Evolutionary conservation across 2,329 filamentous ascomycete species (phyloP).

Genomic region (Ophiostoma sp.): DNA sequence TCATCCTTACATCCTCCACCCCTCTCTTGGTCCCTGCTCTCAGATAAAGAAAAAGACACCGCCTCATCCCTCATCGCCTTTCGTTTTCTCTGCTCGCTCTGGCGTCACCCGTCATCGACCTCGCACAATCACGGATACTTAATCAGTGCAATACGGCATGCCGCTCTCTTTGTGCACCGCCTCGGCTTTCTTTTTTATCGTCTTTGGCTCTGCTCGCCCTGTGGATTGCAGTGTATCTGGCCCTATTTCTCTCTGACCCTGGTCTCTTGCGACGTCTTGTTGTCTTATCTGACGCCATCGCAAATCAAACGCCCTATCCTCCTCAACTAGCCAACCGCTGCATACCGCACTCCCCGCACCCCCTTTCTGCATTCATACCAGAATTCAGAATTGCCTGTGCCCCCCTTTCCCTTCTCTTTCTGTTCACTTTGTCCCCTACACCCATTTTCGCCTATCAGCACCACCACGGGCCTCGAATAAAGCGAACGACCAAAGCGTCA

Average conservation of each 20-base stretch:
- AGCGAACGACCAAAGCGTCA: background rate
- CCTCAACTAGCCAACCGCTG: slow-evolving; percentile 2
- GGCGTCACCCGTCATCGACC: slow-evolving; percentile 13
- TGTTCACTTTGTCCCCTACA: slow-evolving; percentile 9
- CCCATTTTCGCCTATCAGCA: slow-evolving; percentile 8
- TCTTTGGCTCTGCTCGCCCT: background rate
- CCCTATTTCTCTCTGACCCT: background rate
- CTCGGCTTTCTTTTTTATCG: background rate
- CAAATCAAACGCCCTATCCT: slow-evolving; percentile 18
- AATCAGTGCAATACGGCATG: background rate
- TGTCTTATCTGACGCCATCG: slow-evolving; percentile 31
- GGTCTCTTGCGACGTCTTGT: slow-evolving; percentile 10
- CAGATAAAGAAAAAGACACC: background rate
- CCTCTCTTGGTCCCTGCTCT: background rate
- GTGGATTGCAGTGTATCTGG: background rate
- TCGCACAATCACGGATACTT: slow-evolving; percentile 11
- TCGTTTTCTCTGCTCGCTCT: background rate
- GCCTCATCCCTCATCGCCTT: background rate
- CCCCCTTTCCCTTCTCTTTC: slow-evolving; percentile 1
- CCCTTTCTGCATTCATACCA: background rate
- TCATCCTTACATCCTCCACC: background rate
- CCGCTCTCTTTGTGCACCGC: slow-evolving; percentile 7
- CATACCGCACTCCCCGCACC: slow-evolving; percentile 12
- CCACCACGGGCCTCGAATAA: background rate
- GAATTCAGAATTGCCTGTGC: background rate